A percentile compares a stretch with the other conserved stretches of the same genome.
Conservation (phyloP, 2,329 filamentous ascomycete genomes). For the Aureobasidium sp. region DNA sequence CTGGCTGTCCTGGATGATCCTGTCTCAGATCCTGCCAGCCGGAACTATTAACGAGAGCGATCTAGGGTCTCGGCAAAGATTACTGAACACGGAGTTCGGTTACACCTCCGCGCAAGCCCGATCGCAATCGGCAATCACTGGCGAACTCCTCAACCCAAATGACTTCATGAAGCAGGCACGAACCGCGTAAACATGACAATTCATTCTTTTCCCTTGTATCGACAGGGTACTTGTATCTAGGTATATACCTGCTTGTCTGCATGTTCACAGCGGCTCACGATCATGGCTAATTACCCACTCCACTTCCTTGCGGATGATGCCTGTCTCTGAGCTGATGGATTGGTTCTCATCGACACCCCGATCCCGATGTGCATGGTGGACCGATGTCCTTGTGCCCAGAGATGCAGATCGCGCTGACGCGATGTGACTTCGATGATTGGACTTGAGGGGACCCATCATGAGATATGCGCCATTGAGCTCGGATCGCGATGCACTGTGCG, state of each 20-base stretch:
- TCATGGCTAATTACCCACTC: constrained; percentile 5
- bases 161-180: not conserved
- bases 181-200: not conserved
- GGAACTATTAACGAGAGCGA: not conserved
- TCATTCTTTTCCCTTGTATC: not conserved
- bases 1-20: not conserved
- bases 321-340: not conserved
- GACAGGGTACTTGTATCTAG: not conserved
- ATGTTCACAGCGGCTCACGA: not conserved
- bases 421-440: not conserved
- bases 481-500: not conserved
- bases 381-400: constrained; percentile 7
- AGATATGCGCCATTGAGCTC: constrained; percentile 8
- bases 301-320: constrained; percentile 10
- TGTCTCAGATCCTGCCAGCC: not conserved
- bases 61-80: not conserved
- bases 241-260: not conserved
- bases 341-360: not conserved
- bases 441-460: constrained; percentile 3
- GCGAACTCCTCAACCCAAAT: not conserved
- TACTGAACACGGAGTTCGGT: not conserved
- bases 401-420: not conserved
- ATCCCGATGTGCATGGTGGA: not conserved
- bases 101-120: not conserved
- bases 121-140: not conserved